phyloP scores from a whole-genome alignment of 2,329 filamentous ascomycete genomes.

The Paradendryphiella salina region DNA sequence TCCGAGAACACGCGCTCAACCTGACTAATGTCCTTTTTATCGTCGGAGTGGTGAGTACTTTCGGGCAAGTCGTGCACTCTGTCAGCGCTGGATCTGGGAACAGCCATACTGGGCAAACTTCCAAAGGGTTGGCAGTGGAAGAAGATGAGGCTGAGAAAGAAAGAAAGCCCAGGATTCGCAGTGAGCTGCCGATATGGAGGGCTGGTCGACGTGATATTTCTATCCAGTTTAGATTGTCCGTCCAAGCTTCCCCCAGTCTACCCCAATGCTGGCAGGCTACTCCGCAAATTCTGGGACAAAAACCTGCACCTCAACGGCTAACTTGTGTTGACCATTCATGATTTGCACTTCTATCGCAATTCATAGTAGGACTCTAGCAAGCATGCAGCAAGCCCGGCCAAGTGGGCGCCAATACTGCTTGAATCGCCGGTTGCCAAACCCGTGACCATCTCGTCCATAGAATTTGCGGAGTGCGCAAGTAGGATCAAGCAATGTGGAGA shows the following conservation, averaged over 20 bases:
- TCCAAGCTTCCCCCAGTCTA: constrained; percentile 26
- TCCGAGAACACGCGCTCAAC: constrained; percentile 56
- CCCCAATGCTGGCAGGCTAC: constrained; percentile 27
- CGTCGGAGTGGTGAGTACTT: constrained; percentile 14
- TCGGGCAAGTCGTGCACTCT: constrained; percentile 24
- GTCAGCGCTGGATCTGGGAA: constrained; percentile 19
- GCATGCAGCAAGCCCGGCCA: constrained; percentile 4
- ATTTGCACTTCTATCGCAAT: not conserved
- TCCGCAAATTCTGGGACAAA: constrained; percentile 25
- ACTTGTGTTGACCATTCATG: constrained; percentile 13
- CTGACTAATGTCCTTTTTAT: constrained; percentile 47
- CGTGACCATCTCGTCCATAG: constrained; percentile 19
- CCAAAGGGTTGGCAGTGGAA: constrained; percentile 15
- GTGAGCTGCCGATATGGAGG: constrained; percentile 20
- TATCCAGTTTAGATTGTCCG: constrained; percentile 26
- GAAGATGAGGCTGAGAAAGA: constrained; percentile 11
- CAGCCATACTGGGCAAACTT: constrained; percentile 29
- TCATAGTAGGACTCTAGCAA: constrained; percentile 1
- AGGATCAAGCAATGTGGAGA: constrained; percentile 29
- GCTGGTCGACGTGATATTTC: constrained; percentile 28
- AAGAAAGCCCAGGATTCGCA: constrained; percentile 22
- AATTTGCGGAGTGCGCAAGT: constrained; percentile 21
- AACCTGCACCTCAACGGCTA: constrained; percentile 19
- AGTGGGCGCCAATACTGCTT: constrained; percentile 14
- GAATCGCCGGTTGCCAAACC: constrained; percentile 22